Evolutionary conservation across 2,329 filamentous ascomycete genomes (phyloP).

Genomic region (Ramichloridium luteum): DNA sequence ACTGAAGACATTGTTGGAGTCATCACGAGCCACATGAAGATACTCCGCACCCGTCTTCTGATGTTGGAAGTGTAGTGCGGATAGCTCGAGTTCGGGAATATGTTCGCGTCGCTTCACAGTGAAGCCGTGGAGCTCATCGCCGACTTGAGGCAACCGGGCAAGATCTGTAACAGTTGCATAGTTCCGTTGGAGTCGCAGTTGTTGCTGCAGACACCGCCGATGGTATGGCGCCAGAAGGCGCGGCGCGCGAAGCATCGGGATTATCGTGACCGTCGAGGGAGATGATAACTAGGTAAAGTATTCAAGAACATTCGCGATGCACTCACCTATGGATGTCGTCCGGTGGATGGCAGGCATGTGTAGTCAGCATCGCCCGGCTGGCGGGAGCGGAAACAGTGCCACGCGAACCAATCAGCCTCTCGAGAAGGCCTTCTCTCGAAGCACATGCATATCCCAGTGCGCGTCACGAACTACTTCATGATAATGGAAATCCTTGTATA

Average conservation of each 20-base stretch:
- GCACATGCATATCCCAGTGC: too few relatives aligned
- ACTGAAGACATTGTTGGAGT: slow-evolving; percentile 98
- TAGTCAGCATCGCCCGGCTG: too few relatives aligned
- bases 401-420: too few relatives aligned
- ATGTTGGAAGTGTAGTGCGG: slow-evolving; percentile 79
- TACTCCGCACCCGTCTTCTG: slow-evolving; percentile 95
- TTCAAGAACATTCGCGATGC: too few relatives aligned
- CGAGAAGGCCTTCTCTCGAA: too few relatives aligned
- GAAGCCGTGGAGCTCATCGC: slow-evolving; percentile 85
- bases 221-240: slow-evolving; percentile 14
- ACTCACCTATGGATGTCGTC: too few relatives aligned
- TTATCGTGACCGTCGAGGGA: too few relatives aligned
- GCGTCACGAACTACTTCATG: too few relatives aligned
- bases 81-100: slow-evolving; percentile 86
- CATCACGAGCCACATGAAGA: slow-evolving; percentile 84
- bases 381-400: too few relatives aligned
- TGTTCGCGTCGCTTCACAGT: slow-evolving; percentile 80
- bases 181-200: slow-evolving; percentile 13
- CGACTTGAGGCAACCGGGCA: slow-evolving; percentile 61
- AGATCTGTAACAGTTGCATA: slow-evolving; percentile 63
- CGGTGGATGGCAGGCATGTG: too few relatives aligned
- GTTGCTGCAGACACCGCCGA: slow-evolving; percentile 5
- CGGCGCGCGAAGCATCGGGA: slow-evolving; percentile 12
- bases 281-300: too few relatives aligned
- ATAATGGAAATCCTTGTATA: too few relatives aligned